Base-by-base conservation (phyloP, 768 basidiomycete species). In the Amanita pseudoporphyria region DNA sequence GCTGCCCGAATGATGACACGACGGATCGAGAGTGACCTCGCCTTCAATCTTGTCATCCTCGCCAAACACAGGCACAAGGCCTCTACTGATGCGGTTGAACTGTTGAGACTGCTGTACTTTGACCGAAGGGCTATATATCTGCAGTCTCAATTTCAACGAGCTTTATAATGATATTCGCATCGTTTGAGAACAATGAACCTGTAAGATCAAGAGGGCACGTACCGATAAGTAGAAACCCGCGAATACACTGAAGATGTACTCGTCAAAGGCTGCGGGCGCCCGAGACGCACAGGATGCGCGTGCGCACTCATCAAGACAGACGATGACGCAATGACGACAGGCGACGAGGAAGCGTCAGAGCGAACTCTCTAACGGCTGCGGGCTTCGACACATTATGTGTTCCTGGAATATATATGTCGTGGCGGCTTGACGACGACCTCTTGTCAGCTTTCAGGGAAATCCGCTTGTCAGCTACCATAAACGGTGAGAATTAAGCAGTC, bases 31-130 rank as follows among this genome's bases (percentile, higher is more conserved):
- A 14, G 71, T 68, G 12, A 86, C 72, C 47, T 71, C 76, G 30
- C 84, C 84, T 53, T 71, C 68, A 13, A 87, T 68, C 53, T 69
- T 73, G 58, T 84, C 81, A 40, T 75, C 71, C 45, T 79, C 74
- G 30, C 74, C 72, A 54, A 82, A 86, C 3, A 85, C 78, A 1
- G 83, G 70, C 10, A 73, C 52, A 10, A 67, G 63, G 3, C 68
- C 67, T 31, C 59, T 56, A 24, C 49, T 53, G 53, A 39, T 58
- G 47, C 52, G 53, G 32, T 60, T 59, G 26, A 55, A 60, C 35
- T 65, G 62, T 35, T 70, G 63, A n/a, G 72, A 60, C 33, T 65
- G 62, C 32, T 70, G 63, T n/a, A 72, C 60, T 58, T 77, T 79
- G 9, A 82, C 63, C n/a, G 74, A 79, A 5, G 79, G 73, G 49